phyloP scores from a whole-genome alignment of 2,329 filamentous ascomycete species.

The Verticillium dahliae region DNA sequence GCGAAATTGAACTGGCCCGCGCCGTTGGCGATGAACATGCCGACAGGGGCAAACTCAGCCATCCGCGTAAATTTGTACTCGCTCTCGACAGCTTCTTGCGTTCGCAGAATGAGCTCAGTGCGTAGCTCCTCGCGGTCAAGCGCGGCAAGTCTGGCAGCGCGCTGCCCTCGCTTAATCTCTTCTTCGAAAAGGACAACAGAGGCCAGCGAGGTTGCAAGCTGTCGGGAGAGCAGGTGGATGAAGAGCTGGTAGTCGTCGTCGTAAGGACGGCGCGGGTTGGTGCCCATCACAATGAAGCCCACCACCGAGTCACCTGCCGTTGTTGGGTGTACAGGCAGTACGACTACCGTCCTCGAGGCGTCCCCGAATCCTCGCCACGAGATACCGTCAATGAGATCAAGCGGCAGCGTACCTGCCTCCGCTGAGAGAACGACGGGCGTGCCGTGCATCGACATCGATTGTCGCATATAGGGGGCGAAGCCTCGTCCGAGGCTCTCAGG shows the following conservation, averaged over 20 bases:
- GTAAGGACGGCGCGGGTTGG: slow-evolving; percentile 72
- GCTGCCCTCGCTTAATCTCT: slow-evolving; percentile 69
- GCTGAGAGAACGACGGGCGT: slow-evolving; percentile 61
- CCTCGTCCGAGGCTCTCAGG: slow-evolving; percentile 63
- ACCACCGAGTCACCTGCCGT: slow-evolving; percentile 63
- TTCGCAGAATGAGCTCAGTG: slow-evolving; percentile 62
- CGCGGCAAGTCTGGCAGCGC: slow-evolving; percentile 67
- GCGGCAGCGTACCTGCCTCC: slow-evolving; percentile 60
- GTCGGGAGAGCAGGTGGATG: slow-evolving; percentile 65
- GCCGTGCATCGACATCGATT: slow-evolving; percentile 61
- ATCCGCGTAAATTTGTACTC: slow-evolving; percentile 78
- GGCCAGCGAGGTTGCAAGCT: slow-evolving; percentile 72
- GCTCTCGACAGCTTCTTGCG: slow-evolving; percentile 56
- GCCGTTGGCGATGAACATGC: slow-evolving; percentile 76
- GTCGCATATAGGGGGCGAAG: slow-evolving; percentile 69
- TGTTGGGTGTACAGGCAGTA: slow-evolving; percentile 74
- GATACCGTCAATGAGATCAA: slow-evolving; percentile 58
- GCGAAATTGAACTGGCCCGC: slow-evolving; percentile 68
- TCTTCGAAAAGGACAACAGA: slow-evolving; percentile 80
- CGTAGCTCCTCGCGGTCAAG: slow-evolving; percentile 72
- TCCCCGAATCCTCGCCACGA: slow-evolving; percentile 67
- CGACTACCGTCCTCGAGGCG: slow-evolving; percentile 61
- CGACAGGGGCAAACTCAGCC: slow-evolving; percentile 78
- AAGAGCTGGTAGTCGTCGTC: slow-evolving; percentile 78
- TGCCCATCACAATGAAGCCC: slow-evolving; percentile 72